A percentile compares a stretch with the other conserved stretches of the same genome.
phyloP scores from a whole-genome alignment of 2,329 filamentous ascomycete genomes.

The Nothomitra cinnamomea region DNA sequence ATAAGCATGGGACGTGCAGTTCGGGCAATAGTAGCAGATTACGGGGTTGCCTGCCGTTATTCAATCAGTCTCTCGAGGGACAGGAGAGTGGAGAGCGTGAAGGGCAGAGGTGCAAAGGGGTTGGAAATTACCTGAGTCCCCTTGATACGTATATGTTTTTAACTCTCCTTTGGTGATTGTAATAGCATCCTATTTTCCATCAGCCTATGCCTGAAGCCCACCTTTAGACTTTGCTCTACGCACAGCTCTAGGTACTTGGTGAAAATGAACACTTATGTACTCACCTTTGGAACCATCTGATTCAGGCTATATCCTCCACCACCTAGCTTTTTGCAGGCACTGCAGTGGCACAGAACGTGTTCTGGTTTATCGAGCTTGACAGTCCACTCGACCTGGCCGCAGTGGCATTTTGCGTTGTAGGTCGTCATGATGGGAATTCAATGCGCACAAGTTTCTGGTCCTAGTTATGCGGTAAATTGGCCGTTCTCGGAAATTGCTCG shows the following conservation, averaged over 20 bases:
- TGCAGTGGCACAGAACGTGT: conserved; percentile 32
- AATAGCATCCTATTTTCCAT: conserved; percentile 20
- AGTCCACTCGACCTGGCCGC: conserved; percentile 35
- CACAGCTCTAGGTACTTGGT: neutral
- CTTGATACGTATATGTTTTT: conserved; percentile 37
- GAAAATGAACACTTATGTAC: neutral
- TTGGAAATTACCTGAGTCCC: conserved; percentile 29
- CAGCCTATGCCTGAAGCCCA: neutral
- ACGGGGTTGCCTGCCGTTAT: conserved; percentile 30
- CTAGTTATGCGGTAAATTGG: no score
- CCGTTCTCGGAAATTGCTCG: no score
- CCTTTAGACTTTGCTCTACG: neutral
- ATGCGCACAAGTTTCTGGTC: no score
- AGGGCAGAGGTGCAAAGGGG: neutral
- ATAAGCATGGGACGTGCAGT: conserved; percentile 37
- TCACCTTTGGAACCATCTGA: conserved; percentile 30
- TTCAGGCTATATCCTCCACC: conserved; percentile 36
- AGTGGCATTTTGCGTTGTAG: conserved; percentile 36
- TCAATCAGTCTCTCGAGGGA: neutral
- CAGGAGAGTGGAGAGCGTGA: neutral
- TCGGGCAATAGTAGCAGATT: conserved; percentile 40
- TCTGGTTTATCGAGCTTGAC: conserved; percentile 30
- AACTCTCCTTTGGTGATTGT: conserved; percentile 34
- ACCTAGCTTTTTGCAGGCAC: conserved; percentile 36
- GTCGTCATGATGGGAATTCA: conserved; percentile 22